Base-by-base conservation (phyloP, 768 basidiomycete species). In the Leccinellum luteum region DNA sequence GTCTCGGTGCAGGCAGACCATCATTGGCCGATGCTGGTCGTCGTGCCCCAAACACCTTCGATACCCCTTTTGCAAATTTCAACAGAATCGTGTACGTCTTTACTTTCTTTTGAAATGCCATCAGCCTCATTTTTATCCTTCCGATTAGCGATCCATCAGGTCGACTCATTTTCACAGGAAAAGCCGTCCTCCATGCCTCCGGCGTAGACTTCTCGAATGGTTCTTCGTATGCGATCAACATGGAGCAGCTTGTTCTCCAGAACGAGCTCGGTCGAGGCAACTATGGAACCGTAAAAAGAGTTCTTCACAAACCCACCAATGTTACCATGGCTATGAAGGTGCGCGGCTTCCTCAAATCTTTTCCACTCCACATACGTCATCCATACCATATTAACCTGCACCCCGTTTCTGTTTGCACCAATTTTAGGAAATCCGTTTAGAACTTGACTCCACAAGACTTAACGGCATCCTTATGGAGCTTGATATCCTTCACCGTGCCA, bases 311-410 rank as follows among this genome's bases (percentile, higher is more conserved):
- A 59, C 95, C 95, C 4, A 98, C 93, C 9, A 95, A 94, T 54
- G 93, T 98, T 47, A 83, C 83, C 57, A 98, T 99, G 95, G 96
- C 96, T 13, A 96, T 98, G 94, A 99, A 99, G 87, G 96, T 95
- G 52, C 51, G 41, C 41, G n/a, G 9, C n/a, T 78, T 67, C 10
- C 17, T 35, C 14, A 2, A 23, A 5, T 45, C 10, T 32, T 25
- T n/a, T 53, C 43, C 21, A 27, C 58, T 48, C 54, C 21, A 43
- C 19, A 57, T 43, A 55, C 51, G 60, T 66, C 60, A 57, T 57
- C n/a, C 30, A 21, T 21, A 34, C 48, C 32, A 32, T 13, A 35
- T 38, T 59, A 6, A 52, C 23, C 60, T 50, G 17, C 41, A 31
- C 35, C 52, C 27, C 30, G 32, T 52, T 52, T 43, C 25, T 21